These are phyloP conservation scores for Ascochyta lentis DNA, from an alignment of 2,329 filamentous ascomycete species.

Conservation along the genomic window DNA sequence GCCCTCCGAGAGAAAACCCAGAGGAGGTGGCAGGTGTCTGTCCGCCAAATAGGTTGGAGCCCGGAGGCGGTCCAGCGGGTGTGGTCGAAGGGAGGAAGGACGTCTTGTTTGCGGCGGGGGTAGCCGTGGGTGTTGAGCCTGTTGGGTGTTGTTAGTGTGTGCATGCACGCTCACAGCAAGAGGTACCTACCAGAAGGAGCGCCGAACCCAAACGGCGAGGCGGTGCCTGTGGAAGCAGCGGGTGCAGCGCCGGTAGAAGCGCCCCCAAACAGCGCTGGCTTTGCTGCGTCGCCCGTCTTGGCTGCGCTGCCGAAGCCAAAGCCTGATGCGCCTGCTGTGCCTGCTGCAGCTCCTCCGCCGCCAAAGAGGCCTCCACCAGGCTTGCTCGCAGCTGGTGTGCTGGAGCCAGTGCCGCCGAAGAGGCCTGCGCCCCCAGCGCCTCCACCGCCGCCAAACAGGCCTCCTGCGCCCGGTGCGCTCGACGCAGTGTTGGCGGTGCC, in stretches of 20 bases:
- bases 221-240: slow-evolving; percentile 22
- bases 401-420: slow-evolving; percentile 37
- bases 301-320: slow-evolving; percentile 26
- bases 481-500: slow-evolving; percentile 30
- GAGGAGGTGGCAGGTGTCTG: slow-evolving; percentile 36
- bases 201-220: slow-evolving; percentile 29
- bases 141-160: neutral
- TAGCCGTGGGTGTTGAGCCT: slow-evolving; percentile 40
- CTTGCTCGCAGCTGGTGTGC: slow-evolving; percentile 38
- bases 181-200: slow-evolving; percentile 20
- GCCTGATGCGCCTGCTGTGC: slow-evolving; percentile 25
- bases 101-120: slow-evolving; percentile 46
- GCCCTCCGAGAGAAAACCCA: slow-evolving; percentile 36
- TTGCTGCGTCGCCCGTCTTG: slow-evolving; percentile 30
- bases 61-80: slow-evolving; percentile 48
- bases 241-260: slow-evolving; percentile 18
- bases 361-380: slow-evolving; percentile 38
- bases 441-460: slow-evolving; percentile 24
- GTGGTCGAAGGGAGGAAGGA: slow-evolving; percentile 48
- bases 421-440: slow-evolving; percentile 23
- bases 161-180: neutral
- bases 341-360: slow-evolving; percentile 30
- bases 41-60: slow-evolving; percentile 37
- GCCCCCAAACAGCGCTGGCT: slow-evolving; percentile 36
- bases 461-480: slow-evolving; percentile 23